phyloP scores from a whole-genome alignment of 2,329 filamentous ascomycete genomes.

The Colletotrichum endophyticum region DNA sequence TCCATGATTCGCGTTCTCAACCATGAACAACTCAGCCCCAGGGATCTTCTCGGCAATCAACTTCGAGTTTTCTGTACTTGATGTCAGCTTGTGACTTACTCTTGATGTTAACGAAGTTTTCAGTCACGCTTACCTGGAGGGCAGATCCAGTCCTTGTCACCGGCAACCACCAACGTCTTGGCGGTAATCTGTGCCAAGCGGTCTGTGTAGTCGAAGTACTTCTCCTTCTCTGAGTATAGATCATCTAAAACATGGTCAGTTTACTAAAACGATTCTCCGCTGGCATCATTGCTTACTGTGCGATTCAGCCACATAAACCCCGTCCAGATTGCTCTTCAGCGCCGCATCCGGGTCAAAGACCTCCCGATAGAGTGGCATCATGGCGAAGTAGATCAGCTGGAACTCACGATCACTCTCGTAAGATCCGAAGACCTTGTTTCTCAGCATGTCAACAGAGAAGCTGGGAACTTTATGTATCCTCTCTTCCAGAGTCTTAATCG shows the following conservation, averaged over 20 bases:
- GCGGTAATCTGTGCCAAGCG: constrained; percentile 32
- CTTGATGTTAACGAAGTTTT: not conserved
- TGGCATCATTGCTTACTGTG: constrained; percentile 31
- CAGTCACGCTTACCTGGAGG: constrained; percentile 29
- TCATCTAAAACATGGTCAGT: constrained; percentile 28
- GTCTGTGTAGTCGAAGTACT: constrained; percentile 41
- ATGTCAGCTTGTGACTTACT: not conserved
- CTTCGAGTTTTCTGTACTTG: constrained; percentile 30
- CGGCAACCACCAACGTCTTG: constrained; percentile 40
- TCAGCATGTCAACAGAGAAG: constrained; percentile 40
- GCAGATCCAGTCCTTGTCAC: constrained; percentile 44
- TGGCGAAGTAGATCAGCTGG: constrained; percentile 38
- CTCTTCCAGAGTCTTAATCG: constrained; percentile 33
- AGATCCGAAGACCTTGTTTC: constrained; percentile 39
- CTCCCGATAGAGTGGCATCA: constrained; percentile 40
- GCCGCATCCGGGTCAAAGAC: constrained; percentile 36
- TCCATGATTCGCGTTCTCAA: constrained; percentile 37
- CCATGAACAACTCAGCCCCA: constrained; percentile 29
- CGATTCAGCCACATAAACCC: constrained; percentile 37
- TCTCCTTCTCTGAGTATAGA: constrained; percentile 37
- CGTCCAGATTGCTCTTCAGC: constrained; percentile 30
- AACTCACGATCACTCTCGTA: constrained; percentile 43
- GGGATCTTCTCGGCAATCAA: constrained; percentile 32
- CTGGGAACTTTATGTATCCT: constrained; percentile 36
- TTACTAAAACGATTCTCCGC: not conserved